These are phyloP conservation scores for Arxiozyma telluris DNA, from an alignment of 1,139 yeast genomes.

Conservation along the genomic window DNA sequence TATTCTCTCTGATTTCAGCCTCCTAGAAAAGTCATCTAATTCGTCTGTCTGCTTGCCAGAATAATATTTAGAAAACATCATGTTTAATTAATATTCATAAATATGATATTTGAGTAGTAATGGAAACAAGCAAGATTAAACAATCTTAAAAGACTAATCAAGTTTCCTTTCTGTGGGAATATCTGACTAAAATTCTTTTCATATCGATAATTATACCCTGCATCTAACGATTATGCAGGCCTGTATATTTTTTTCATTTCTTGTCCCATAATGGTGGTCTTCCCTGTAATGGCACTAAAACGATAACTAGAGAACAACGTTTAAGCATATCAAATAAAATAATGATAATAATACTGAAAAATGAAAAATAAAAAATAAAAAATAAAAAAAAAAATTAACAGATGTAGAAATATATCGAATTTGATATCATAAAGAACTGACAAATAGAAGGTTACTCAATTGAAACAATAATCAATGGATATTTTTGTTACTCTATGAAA, in stretches of 20 bases:
- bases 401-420: background rate
- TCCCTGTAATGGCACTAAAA: background rate
- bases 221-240: background rate
- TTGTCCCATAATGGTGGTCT: background rate
- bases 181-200: background rate
- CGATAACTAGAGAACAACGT: background rate
- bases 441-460: background rate
- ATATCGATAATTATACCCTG: background rate
- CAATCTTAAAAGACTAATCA: background rate
- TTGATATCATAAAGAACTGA: background rate
- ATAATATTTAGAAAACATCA: background rate
- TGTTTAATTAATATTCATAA: no score
- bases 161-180: background rate
- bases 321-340: background rate
- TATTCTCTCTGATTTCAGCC: no score
- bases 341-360: no score
- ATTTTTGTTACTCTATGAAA: background rate
- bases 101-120: no score
- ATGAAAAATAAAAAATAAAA: no score
- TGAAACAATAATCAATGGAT: background rate
- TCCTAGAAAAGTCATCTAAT: background rate
- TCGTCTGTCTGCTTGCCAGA: background rate
- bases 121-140: background rate
- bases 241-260: background rate
- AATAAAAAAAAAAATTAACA: no score